phyloP scores from a whole-genome alignment of 805 yeast species.

The Ogataea philodendri region DNA sequence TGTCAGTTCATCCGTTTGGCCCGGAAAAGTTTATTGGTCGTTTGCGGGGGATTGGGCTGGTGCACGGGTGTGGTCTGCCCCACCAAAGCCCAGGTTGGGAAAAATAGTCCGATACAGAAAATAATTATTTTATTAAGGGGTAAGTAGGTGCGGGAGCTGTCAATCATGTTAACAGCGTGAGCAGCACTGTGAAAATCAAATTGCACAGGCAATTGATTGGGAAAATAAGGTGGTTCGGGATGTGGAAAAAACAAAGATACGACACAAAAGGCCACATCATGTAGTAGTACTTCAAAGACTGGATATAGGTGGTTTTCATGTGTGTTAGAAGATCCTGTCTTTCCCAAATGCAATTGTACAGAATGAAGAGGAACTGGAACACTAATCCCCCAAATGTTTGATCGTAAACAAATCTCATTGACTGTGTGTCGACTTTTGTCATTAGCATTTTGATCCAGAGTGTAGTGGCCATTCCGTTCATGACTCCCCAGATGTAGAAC shows the following conservation, averaged over 20 bases:
- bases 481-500: slow-evolving; percentile 57
- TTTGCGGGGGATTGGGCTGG: not conserved
- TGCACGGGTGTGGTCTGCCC: slow-evolving; percentile 10
- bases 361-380: slow-evolving; percentile 51
- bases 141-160: too few species aligned
- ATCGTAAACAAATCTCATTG: slow-evolving; percentile 47
- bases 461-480: slow-evolving; percentile 53
- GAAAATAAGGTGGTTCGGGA: slow-evolving; percentile 51
- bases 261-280: slow-evolving; percentile 62
- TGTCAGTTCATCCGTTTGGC: slow-evolving; percentile 7
- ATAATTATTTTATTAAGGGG: too few species aligned
- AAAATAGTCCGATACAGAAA: too few species aligned
- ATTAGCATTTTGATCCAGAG: slow-evolving; percentile 54
- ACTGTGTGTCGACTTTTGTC: slow-evolving; percentile 34
- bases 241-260: slow-evolving; percentile 44
- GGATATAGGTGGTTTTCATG: slow-evolving; percentile 40
- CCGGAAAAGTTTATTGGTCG: slow-evolving; percentile 15
- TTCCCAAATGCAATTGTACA: slow-evolving; percentile 57
- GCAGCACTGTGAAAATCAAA: slow-evolving; percentile 53
- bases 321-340: slow-evolving; percentile 35
- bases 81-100: too few species aligned
- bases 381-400: slow-evolving; percentile 54
- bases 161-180: slow-evolving; percentile 38
- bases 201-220: slow-evolving; percentile 58
- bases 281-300: slow-evolving; percentile 50